A percentile compares a stretch with the other conserved stretches of the same genome.
Conservation (phyloP, 257 asterid species). For the Paraleonurus japonicus region DNA sequence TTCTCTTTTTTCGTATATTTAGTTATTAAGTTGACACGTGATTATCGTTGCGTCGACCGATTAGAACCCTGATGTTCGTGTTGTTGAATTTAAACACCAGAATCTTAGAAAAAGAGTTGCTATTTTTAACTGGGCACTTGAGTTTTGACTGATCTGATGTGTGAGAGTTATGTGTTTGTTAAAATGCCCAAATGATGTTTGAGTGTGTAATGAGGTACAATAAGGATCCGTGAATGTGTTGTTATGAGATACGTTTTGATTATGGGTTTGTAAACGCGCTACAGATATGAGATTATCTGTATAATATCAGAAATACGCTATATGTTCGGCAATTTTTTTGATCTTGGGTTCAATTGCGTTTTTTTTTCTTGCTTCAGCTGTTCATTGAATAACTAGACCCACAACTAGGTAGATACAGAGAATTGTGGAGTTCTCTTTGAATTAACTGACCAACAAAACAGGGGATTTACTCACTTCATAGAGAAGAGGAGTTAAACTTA, state of each 20-base stretch:
- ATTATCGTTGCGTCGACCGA: neutral
- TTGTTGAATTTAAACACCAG: slow-evolving; percentile 10
- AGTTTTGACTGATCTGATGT: slow-evolving; percentile 9
- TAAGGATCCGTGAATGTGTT: neutral
- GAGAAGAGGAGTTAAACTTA: neutral
- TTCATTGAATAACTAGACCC: neutral
- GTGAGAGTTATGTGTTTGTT: slow-evolving; percentile 24
- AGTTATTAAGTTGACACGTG: neutral
- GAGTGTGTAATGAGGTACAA: neutral
- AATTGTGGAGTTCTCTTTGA: neutral
- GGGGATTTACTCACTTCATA: neutral
- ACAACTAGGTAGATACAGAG: neutral
- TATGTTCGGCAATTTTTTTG: neutral
- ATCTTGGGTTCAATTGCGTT: neutral
- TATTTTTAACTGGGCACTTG: slow-evolving; percentile 5
- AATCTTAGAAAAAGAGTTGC: neutral
- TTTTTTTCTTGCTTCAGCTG: neutral
- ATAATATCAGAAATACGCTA: neutral
- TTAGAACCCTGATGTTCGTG: slow-evolving; percentile 4
- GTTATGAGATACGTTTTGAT: neutral
- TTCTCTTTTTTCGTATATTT: neutral
- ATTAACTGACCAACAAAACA: neutral
- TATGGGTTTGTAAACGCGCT: neutral
- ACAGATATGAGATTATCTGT: neutral
- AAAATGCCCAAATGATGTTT: slow-evolving; percentile 3